phyloP scores from a whole-genome alignment of 352 stramenopile genomes.

The Globisporangium uncinulatum region DNA sequence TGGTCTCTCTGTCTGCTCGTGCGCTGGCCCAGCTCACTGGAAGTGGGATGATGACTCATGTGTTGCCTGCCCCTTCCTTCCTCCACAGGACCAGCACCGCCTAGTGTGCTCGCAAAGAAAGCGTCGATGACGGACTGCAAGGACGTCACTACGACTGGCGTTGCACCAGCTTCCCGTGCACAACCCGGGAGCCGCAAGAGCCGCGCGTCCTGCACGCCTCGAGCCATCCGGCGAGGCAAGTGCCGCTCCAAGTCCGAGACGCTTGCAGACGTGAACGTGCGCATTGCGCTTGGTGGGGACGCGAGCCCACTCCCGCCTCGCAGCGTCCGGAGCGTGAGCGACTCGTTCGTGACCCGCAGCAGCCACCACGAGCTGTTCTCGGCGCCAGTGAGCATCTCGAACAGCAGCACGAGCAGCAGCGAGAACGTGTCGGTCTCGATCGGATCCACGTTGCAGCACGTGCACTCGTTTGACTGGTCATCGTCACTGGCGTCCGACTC shows the following conservation, averaged over 20 bases:
- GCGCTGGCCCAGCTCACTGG: background rate
- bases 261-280: constrained; percentile 24
- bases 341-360: constrained; percentile 22
- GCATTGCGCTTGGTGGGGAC: constrained; percentile 23
- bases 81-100: too few species aligned
- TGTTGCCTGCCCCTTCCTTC: too few species aligned
- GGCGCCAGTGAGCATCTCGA: constrained; percentile 13
- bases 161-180: too few species aligned
- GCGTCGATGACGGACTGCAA: constrained; percentile 2
- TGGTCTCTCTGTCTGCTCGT: background rate
- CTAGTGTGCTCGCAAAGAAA: constrained; percentile 3
- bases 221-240: constrained; percentile 31
- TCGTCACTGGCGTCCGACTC: constrained; percentile 16
- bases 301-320: constrained; percentile 19
- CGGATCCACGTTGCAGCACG: background rate
- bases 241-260: constrained; percentile 63
- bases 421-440: background rate
- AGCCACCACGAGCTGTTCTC: constrained; percentile 14
- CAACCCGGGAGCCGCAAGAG: too few species aligned
- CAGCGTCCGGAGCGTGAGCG: constrained; percentile 29
- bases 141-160: too few species aligned
- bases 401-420: background rate
- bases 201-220: constrained; percentile 10
- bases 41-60: too few species aligned
- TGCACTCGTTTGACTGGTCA: constrained; percentile 32